Evolutionary conservation across 140 eudicot genomes (phyloP).

Genomic region (Ambrosia hybrid): DNA sequence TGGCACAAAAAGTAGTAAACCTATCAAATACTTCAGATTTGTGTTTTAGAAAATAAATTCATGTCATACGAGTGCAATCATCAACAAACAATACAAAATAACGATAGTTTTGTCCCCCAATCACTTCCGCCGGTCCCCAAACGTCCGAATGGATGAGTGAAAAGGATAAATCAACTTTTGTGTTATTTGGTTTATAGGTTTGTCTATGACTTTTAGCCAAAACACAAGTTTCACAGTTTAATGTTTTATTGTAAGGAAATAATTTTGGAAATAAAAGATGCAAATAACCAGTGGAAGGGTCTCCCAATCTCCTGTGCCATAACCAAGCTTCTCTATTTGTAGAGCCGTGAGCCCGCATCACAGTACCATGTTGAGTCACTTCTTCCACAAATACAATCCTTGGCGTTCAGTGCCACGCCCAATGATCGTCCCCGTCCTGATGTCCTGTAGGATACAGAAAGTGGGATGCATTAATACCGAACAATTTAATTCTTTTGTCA

Average conservation of each 20-base stretch:
- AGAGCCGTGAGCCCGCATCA: background rate
- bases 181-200: background rate
- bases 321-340: background rate
- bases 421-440: background rate
- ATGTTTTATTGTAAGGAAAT: background rate
- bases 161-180: background rate
- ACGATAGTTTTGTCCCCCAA: too few relatives aligned
- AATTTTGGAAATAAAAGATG: constrained; percentile 1
- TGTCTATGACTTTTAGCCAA: background rate
- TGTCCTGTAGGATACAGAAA: background rate
- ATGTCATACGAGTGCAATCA: too few relatives aligned
- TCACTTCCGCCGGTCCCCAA: too few relatives aligned
- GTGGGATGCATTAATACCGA: background rate
- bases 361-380: background rate
- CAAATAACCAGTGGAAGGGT: background rate
- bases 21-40: too few relatives aligned
- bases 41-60: too few relatives aligned
- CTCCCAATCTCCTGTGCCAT: background rate
- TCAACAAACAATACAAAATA: too few relatives aligned
- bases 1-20: too few relatives aligned
- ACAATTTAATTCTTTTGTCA: background rate
- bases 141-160: too few relatives aligned
- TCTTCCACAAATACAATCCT: background rate
- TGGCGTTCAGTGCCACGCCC: too few relatives aligned
- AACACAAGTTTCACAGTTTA: background rate